Evolutionary conservation across 1,284 basidiomycete species (phyloP), one percentile per base, ranked within the genome.

Genomic region (Malassezia nana): DNA sequence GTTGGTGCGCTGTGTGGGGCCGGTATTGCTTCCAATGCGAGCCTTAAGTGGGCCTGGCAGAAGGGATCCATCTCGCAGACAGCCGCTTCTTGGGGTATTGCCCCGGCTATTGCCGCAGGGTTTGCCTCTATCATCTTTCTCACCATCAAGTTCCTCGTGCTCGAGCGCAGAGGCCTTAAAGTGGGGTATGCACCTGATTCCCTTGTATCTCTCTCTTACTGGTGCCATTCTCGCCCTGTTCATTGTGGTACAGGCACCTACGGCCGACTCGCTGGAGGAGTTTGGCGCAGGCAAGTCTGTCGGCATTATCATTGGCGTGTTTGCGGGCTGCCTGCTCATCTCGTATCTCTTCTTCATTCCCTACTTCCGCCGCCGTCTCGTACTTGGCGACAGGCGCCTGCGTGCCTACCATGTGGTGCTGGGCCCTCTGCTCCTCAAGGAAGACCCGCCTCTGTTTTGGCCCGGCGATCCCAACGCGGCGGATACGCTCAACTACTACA

Each of bases 171-270:
- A 30, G 39, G 57, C 64, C 12, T 54, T 63, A 13, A 50, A 43
- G 44, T 40, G 54, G 2, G 62, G 59, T 6, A 28, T 63, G 9
- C 43, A n/a, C 33, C 42, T 50, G 4, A 50, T 58, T 0, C 64
- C 62, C 3, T 25, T 66, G 12, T 64, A 59, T 49, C 58, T 64
- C 28, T 54, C 62, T 49, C 42, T 58, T 46, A 58, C 58, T 8
- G 41, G 47, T 7, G 50, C 45, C 30, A 39, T 66, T 8, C 33
- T 63, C 18, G 57, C 64, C 30, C 44, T 51, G 1, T 54, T 58
- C 25, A 62, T 64, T 50, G 59, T 64, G 40, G 57, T 55, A 31
- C 58, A 64, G 39, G 64, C 59, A n/a, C 54, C 62, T 3, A 59
- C 59, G 9, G 58, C 58, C 48, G 59, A 61, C 38, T 47, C 60